Percentiles rank a stretch among this genome's conserved stretches.
phyloP scores from a whole-genome alignment of 1,139 yeast genomes.

The Kazachstania sp. region DNA sequence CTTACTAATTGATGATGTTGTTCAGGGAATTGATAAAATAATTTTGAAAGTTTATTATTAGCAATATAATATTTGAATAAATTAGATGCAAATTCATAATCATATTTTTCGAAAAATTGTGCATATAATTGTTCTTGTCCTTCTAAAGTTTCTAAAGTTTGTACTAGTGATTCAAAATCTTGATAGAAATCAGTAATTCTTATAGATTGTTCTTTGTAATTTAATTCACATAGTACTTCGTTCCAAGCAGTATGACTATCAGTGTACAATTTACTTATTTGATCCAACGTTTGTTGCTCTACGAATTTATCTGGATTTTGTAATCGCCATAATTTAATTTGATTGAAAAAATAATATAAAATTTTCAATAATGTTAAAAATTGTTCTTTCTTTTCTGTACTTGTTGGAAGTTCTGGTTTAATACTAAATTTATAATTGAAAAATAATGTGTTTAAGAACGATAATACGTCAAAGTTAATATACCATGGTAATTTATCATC shows the following conservation, averaged over 20 bases:
- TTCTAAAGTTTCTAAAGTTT: constrained; percentile 48
- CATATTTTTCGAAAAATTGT: constrained; percentile 52
- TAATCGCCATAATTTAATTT: constrained; percentile 29
- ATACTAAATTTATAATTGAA: constrained; percentile 21
- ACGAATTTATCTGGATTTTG: constrained; percentile 10
- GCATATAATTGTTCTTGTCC: constrained; percentile 43
- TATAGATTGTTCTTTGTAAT: constrained; percentile 46
- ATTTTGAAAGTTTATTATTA: constrained; percentile 43
- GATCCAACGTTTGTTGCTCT: constrained; percentile 1
- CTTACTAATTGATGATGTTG: constrained; percentile 42
- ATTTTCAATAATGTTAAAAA: constrained; percentile 30
- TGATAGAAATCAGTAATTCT: constrained; percentile 57
- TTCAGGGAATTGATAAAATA: constrained; percentile 51
- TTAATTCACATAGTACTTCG: constrained; percentile 40
- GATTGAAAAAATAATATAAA: constrained; percentile 32
- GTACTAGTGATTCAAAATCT: constrained; percentile 60
- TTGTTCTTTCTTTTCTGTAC: constrained; percentile 12
- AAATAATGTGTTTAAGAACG: constrained; percentile 27
- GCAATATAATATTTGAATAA: constrained; percentile 55
- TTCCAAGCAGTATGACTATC: constrained; percentile 43
- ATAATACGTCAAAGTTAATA: constrained; percentile 19
- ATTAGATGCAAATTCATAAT: constrained; percentile 59
- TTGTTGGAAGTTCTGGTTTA: constrained; percentile 2
- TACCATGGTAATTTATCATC: constrained; percentile 33
- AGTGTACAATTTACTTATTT: constrained; percentile 15